Base-by-base conservation (phyloP, 352 stramenopile genomes). In the Phytophthora kernoviae region DNA sequence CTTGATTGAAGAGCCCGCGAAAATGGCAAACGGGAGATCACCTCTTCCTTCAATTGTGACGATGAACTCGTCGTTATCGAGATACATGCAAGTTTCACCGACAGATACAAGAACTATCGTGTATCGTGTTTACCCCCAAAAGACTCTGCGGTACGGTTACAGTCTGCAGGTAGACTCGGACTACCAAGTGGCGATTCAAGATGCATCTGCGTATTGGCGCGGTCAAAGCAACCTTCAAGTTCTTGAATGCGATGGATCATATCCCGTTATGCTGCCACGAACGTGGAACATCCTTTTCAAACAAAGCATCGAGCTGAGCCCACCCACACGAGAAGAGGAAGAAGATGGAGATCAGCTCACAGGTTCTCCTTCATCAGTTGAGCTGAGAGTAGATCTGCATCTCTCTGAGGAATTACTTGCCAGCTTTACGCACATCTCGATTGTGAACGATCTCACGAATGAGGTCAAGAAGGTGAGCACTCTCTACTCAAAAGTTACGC, bases 261-360 rank as follows among this genome's bases (percentile, higher is more conserved):
- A 81, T 40, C 73, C 73, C 1, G 66, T 78, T 5, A 59, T 90
- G 62, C 59, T 77, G 6, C 55, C 76, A 0, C 37, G 54, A 1
- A 74, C 73, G 11, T 91, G 80, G 80, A 85, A 84, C 32, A 60
- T 88, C 26, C 26, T 91, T 17, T 80, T 88, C 61, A 90, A 90
- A 41, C 69, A 88, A 30, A 75, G 27, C 1, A 73, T 90, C 45
- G 70, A 84, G 43, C 60, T 88, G 17, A 39, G 40, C 40, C 52
- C 46, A 22, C 30, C 49, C 6, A 61, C 36, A 15, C 12, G 26
- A 47, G 41, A 27, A 17, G 27, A 15, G 26, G 36, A 47, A 12
- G 24, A 48, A 36, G 44, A 76, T 3, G 17, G 40, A 39, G 42
- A 34, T n/a, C 14, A 47, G 1, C 18, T 34, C 4, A 22, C 34